Evolutionary conservation across 805 yeast species (phyloP), one percentile per base, ranked within the genome.

Genomic region (Candida easanensis): DNA sequence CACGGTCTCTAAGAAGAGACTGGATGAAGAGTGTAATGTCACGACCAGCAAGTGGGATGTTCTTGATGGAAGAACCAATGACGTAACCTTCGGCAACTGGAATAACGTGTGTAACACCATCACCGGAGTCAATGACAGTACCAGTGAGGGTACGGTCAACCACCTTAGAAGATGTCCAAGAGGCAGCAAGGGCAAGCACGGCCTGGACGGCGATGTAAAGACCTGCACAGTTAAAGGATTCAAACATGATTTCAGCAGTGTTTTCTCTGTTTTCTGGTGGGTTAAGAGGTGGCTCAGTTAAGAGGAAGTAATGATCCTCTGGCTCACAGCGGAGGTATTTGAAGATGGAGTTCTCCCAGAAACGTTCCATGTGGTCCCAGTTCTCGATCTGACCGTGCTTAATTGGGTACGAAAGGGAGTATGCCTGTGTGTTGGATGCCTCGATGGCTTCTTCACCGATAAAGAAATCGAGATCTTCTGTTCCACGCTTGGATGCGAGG

Each of bases 261-360:
- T 88, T 88, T 65, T 93, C 99, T 70, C 99, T 86, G 68, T 93
- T 93, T 71, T 93, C 99, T 6, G 99, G 99, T n/a, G 99, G 97
- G 61, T 93, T 93, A 53, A 93, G 77, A 18, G 99, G 99, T 10
- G 99, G 99, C 69, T 93, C 99, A 39, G 99, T 93, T 45, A 93
- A 70, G 44, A 93, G 71, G 67, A 93, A 93, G 62, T 88, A 89
- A 62, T 93, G 99, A 67, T 93, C 99, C 65, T 93, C 99, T 14
- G 99, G 99, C 68, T 93, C 99, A 64, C 98, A 88, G 65, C 97
- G 81, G 56, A 93, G 76, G 64, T 93, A 93, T 69, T 93, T 91
- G 73, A 93, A 93, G 60, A 93, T 90, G 36, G 96, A 88, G 59
- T 87, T 86, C 62, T 93, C 98, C 99, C 99, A 93, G 66, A 89